Percentiles rank a stretch among this genome's conserved stretches.
Evolutionary conservation across 2,329 filamentous ascomycete species (phyloP).

Genomic region (Lachnellula arida): DNA sequence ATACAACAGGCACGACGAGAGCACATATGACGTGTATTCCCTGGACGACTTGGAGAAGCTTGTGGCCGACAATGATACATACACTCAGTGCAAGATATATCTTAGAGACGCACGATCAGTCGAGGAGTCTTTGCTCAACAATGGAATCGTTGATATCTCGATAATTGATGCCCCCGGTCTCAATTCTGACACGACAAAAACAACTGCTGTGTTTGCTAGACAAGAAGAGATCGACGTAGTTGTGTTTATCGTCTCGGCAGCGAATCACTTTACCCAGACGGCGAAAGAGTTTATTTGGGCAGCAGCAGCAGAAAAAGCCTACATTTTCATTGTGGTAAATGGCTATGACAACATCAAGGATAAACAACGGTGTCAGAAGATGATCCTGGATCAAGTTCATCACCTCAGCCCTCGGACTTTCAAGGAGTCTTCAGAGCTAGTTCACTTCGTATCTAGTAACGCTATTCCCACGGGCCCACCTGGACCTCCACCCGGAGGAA

Average conservation of each 20-base stretch:
- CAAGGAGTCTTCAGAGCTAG: slow-evolving; percentile 87
- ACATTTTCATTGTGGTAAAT: slow-evolving; percentile 98
- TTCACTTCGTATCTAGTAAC: slow-evolving; percentile 97
- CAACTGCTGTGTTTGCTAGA: slow-evolving; percentile 91
- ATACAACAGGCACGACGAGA: slow-evolving; percentile 89
- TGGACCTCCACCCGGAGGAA: slow-evolving; percentile 49
- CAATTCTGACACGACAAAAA: slow-evolving; percentile 95
- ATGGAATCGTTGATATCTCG: slow-evolving; percentile 95
- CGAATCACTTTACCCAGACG: slow-evolving; percentile 95
- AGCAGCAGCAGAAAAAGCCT: slow-evolving; percentile 93
- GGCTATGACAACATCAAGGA: slow-evolving; percentile 92
- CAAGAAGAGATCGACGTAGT: slow-evolving; percentile 99
- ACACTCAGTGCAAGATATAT: slow-evolving; percentile 95
- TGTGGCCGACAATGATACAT: slow-evolving; percentile 81
- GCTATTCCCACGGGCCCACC: slow-evolving; percentile 72
- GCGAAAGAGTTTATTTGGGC: slow-evolving; percentile 98
- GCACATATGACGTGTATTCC: slow-evolving; percentile 83
- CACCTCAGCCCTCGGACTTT: slow-evolving; percentile 86
- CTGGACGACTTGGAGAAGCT: slow-evolving; percentile 79
- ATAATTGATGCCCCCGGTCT: slow-evolving; percentile 94
- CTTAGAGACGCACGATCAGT: slow-evolving; percentile 84
- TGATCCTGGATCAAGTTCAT: slow-evolving; percentile 85
- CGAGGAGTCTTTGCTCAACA: slow-evolving; percentile 91
- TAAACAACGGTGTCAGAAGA: slow-evolving; percentile 84
- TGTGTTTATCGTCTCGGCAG: slow-evolving; percentile 94